Conservation (phyloP, 2,329 filamentous ascomycete species). For the Colletotrichum tanaceti region DNA sequence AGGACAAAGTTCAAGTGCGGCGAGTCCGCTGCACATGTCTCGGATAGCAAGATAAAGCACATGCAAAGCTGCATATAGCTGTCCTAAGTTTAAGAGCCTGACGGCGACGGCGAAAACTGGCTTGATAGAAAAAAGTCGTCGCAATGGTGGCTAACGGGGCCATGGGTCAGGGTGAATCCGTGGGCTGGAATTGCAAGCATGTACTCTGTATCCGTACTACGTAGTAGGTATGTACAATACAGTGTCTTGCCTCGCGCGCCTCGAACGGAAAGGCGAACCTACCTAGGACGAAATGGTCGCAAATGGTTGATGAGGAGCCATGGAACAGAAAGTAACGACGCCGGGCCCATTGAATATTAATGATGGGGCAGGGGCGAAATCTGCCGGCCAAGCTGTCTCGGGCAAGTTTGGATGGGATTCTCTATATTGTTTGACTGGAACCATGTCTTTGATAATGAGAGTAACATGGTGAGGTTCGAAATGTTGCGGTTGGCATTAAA, state of each 20-base stretch:
- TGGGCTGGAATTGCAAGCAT: background rate
- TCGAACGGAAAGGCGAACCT: background rate
- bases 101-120: slow-evolving; percentile 19
- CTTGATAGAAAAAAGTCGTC: slow-evolving; percentile 9
- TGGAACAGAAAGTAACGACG: slow-evolving; percentile 2
- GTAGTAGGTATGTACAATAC: too few relatives aligned
- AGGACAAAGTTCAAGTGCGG: slow-evolving; percentile 12
- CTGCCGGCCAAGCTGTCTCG: background rate
- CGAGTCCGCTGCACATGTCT: slow-evolving; percentile 9
- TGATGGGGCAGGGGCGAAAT: background rate
- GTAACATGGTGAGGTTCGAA: background rate
- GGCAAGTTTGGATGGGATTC: background rate
- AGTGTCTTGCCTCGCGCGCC: background rate
- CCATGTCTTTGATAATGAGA: background rate
- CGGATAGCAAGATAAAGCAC: slow-evolving; percentile 1
- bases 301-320: background rate
- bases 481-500: background rate
- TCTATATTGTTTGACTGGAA: background rate
- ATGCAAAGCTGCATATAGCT: slow-evolving; percentile 6
- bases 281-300: background rate
- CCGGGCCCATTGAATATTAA: background rate
- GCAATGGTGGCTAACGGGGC: slow-evolving; percentile 6
- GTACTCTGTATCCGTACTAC: too few relatives aligned
- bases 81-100: slow-evolving; percentile 1
- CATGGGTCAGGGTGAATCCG: background rate